phyloP scores from a whole-genome alignment of 495 filamentous ascomycete species.

The Penicillium coffeae region DNA sequence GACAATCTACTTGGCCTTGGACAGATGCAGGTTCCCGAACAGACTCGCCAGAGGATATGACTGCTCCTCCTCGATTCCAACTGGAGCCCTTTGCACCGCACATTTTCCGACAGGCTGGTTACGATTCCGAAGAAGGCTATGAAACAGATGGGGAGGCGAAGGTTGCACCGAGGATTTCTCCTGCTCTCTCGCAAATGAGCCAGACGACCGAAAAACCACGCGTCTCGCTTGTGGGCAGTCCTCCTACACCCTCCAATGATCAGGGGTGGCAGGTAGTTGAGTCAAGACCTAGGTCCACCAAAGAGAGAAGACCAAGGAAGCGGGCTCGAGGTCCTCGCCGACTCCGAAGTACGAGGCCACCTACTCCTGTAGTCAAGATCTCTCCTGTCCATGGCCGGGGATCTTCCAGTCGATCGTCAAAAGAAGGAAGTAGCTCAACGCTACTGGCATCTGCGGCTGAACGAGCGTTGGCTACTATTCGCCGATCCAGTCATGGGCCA shows the following conservation, averaged over 20 bases:
- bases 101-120: slow-evolving; percentile 30
- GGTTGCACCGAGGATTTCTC: slow-evolving; percentile 21
- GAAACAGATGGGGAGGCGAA: slow-evolving; percentile 41
- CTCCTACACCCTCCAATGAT: slow-evolving; percentile 22
- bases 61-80: slow-evolving; percentile 22
- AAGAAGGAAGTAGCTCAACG: slow-evolving; percentile 16
- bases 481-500: slow-evolving; percentile 32
- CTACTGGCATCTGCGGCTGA: slow-evolving; percentile 33
- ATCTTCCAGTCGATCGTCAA: slow-evolving; percentile 25
- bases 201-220: slow-evolving; percentile 29
- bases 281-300: slow-evolving; percentile 14
- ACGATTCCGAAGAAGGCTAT: slow-evolving; percentile 38
- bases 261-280: slow-evolving; percentile 40
- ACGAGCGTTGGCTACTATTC: slow-evolving; percentile 36
- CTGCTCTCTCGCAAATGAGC: slow-evolving; percentile 33
- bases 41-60: slow-evolving; percentile 34
- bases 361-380: slow-evolving; percentile 31
- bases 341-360: slow-evolving; percentile 29
- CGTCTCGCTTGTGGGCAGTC: slow-evolving; percentile 19
- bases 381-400: slow-evolving; percentile 32
- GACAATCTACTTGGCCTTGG: slow-evolving; percentile 32
- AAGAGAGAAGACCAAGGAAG: slow-evolving; percentile 9
- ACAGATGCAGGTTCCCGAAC: slow-evolving; percentile 27
- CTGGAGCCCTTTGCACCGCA: slow-evolving; percentile 36
- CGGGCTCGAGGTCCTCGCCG: slow-evolving; percentile 25